Percentiles rank a stretch among this genome's conserved stretches.
Conservation (phyloP, 495 filamentous ascomycete genomes). For the Niebla homalea region DNA sequence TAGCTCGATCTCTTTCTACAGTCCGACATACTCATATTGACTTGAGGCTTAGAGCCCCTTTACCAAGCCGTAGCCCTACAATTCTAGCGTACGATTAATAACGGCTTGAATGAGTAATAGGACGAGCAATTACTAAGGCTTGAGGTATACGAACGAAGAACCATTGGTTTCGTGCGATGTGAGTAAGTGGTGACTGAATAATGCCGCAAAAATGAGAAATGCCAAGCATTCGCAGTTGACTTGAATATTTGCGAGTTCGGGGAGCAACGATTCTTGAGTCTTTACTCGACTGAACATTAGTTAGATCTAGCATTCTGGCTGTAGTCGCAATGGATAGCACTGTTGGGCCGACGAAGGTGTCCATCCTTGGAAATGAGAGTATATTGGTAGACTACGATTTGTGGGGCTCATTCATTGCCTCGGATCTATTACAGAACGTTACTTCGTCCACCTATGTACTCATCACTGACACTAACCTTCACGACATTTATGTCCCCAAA, state of each 20-base stretch:
- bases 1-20: too few relatives aligned
- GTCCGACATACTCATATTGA: too few relatives aligned
- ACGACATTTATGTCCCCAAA: conserved; percentile 58
- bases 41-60: too few relatives aligned
- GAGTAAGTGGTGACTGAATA: too few relatives aligned
- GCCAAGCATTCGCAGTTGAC: too few relatives aligned
- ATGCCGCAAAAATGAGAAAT: too few relatives aligned
- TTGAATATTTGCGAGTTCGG: neutral
- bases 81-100: too few relatives aligned
- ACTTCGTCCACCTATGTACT: conserved; percentile 86
- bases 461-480: conserved; percentile 90
- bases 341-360: conserved; percentile 25
- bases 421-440: conserved; percentile 67
- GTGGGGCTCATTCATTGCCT: conserved; percentile 67
- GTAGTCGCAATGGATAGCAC: conserved; percentile 31
- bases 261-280: neutral
- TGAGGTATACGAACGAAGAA: too few relatives aligned
- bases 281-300: neutral
- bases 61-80: too few relatives aligned
- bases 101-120: too few relatives aligned
- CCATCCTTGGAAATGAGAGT: conserved; percentile 55
- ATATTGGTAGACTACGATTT: conserved; percentile 83
- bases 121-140: too few relatives aligned
- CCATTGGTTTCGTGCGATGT: too few relatives aligned
- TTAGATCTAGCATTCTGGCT: neutral